Conservation (phyloP, 352 stramenopile genomes). For the Phytopythium aichiense region DNA sequence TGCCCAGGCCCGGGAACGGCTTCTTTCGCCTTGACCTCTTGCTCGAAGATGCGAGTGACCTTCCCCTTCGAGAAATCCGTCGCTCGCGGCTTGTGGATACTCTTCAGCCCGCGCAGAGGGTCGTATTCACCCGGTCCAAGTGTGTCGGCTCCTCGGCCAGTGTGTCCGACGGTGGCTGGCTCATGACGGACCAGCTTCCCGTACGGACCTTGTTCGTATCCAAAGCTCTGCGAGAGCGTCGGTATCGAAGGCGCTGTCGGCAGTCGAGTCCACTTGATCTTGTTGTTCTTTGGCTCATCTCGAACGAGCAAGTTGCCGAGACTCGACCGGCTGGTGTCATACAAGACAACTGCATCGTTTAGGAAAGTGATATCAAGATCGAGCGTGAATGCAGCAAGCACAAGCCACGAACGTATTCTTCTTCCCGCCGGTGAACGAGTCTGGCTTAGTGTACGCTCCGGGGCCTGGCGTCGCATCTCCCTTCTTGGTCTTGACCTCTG, state of each 20-base stretch:
- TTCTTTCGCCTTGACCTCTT: conserved; percentile 52
- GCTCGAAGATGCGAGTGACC: conserved; percentile 55
- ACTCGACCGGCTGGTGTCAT: conserved; percentile 15
- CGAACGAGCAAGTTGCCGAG: conserved; percentile 22
- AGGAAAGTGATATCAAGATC: neutral
- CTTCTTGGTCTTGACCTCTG: conserved; percentile 22
- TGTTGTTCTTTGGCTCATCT: conserved; percentile 30
- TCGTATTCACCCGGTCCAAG: conserved; percentile 73
- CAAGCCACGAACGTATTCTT: conserved; percentile 31
- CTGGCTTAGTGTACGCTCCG: conserved; percentile 48
- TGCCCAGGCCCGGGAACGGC: conserved; percentile 57
- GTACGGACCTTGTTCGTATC: conserved; percentile 68
- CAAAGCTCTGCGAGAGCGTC: conserved; percentile 67
- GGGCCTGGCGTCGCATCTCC: conserved; percentile 46
- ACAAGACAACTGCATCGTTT: neutral
- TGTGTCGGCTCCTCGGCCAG: conserved; percentile 51
- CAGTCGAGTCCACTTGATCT: conserved; percentile 64
- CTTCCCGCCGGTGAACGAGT: conserved; percentile 36
- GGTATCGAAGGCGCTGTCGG: conserved; percentile 74
- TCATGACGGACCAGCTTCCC: conserved; percentile 71
- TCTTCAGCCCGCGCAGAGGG: conserved; percentile 59
- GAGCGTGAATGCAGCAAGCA: neutral
- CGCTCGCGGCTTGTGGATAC: conserved; percentile 52
- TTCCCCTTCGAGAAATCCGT: conserved; percentile 76
- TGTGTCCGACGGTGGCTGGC: conserved; percentile 46